phyloP scores from a whole-genome alignment of 257 asterid genomes.

The Ligustrum vulgare region DNA sequence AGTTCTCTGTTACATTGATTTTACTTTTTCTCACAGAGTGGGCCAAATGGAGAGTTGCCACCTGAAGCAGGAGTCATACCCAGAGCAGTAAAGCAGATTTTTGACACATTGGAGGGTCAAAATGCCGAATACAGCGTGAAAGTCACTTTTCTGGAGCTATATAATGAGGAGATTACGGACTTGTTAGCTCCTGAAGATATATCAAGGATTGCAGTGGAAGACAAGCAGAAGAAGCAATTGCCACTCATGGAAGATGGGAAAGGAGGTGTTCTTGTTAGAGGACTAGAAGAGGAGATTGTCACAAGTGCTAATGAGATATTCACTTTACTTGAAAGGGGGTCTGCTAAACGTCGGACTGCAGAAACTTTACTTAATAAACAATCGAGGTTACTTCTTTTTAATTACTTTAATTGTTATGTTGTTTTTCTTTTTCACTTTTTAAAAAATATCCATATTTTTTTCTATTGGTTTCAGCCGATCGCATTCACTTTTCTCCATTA shows the following conservation, averaged over 20 bases:
- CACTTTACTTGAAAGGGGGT: conserved; percentile 76
- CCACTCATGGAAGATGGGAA: conserved; percentile 94
- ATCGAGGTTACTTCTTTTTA: conserved; percentile 57
- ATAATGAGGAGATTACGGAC: conserved; percentile 89
- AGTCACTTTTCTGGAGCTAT: conserved; percentile 83
- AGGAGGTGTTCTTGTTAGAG: conserved; percentile 91
- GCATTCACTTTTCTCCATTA: conserved; percentile 88
- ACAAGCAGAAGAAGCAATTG: conserved; percentile 76
- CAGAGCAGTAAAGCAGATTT: conserved; percentile 76
- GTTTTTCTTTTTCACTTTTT: conserved; percentile 1
- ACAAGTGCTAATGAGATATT: conserved; percentile 73
- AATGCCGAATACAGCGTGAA: conserved; percentile 86
- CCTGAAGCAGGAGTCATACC: conserved; percentile 86
- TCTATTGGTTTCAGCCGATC: conserved; percentile 69
- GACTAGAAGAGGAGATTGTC: conserved; percentile 85
- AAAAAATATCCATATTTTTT: conserved; percentile 14
- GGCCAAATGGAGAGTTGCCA: conserved; percentile 78
- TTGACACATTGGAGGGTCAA: conserved; percentile 77
- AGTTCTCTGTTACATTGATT: background rate
- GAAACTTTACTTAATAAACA: conserved; percentile 85
- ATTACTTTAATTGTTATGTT: background rate
- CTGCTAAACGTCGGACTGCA: conserved; percentile 85
- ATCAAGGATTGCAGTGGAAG: conserved; percentile 58
- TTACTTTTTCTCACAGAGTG: conserved; percentile 43
- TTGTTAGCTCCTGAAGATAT: conserved; percentile 79